Evolutionary conservation across 768 basidiomycete species (phyloP).

Genomic region (Hygrocybe punicea): DNA sequence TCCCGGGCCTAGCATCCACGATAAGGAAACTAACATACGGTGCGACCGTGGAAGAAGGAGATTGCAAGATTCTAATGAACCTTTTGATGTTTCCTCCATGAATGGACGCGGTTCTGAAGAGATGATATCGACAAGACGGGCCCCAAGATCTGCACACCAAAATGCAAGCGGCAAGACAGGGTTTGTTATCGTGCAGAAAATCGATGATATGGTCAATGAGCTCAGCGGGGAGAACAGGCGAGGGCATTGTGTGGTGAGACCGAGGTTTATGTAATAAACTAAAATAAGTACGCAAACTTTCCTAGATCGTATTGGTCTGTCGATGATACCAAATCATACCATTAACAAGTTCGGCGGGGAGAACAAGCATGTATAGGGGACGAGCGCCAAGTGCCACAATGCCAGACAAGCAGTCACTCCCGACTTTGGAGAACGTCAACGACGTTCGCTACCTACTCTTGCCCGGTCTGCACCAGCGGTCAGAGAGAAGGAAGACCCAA

Average conservation of each 20-base stretch:
- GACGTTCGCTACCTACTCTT: slow-evolving; percentile 3
- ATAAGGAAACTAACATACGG: not conserved
- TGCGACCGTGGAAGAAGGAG: not conserved
- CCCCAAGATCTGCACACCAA: not conserved
- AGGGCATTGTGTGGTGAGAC: too few relatives aligned
- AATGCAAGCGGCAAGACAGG: not conserved
- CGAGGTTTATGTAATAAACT: too few relatives aligned
- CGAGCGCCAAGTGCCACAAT: too few relatives aligned
- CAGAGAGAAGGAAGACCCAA: not conserved
- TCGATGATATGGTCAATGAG: slow-evolving; percentile 7
- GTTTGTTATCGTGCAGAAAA: slow-evolving; percentile 1
- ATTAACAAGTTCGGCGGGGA: too few relatives aligned
- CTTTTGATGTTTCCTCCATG: not conserved
- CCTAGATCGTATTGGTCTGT: too few relatives aligned
- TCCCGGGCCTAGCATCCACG: not conserved
- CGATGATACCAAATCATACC: too few relatives aligned
- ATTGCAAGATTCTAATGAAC: not conserved
- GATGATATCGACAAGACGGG: slow-evolving; percentile 5
- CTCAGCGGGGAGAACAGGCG: slow-evolving; percentile 1
- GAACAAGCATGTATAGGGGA: too few relatives aligned
- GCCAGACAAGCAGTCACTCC: too few relatives aligned
- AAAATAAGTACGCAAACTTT: too few relatives aligned
- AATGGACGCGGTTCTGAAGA: not conserved
- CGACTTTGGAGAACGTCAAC: too few relatives aligned
- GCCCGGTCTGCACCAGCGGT: not conserved